Conservation (phyloP, 2,329 filamentous ascomycete species). For the Hirsutella rhossiliensis region DNA sequence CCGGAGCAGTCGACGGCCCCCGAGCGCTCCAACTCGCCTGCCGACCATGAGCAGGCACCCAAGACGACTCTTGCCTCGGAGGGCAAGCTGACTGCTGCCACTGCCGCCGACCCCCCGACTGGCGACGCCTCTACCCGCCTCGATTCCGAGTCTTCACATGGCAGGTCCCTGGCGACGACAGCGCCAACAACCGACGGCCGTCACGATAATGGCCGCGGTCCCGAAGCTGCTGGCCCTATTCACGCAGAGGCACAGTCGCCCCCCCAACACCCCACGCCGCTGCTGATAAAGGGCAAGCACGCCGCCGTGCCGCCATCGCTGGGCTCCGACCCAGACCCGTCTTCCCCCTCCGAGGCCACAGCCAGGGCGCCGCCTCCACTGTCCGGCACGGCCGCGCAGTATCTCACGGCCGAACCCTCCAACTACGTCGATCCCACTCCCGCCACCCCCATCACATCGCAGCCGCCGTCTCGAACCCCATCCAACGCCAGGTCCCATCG, state of each 20-base stretch:
- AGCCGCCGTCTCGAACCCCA: conserved; percentile 46
- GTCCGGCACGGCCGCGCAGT: conserved; percentile 24
- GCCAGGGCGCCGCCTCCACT: conserved; percentile 27
- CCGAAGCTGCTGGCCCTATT: too few relatives aligned
- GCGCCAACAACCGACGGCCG: neutral
- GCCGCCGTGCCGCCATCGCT: conserved; percentile 5
- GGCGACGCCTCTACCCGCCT: neutral
- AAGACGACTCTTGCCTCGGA: neutral
- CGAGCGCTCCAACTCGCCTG: conserved; percentile 6
- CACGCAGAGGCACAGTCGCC: neutral
- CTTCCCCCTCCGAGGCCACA: conserved; percentile 33
- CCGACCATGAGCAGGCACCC: conserved; percentile 1
- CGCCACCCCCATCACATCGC: conserved; percentile 40
- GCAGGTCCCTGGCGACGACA: neutral
- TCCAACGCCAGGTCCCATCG: conserved; percentile 38
- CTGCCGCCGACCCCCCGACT: neutral
- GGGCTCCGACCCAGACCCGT: conserved; percentile 4
- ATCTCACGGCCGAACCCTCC: conserved; percentile 33
- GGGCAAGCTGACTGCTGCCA: neutral
- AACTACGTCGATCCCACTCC: conserved; percentile 47
- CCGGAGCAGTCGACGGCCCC: conserved; percentile 16
- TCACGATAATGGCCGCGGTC: neutral
- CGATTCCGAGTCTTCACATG: neutral
- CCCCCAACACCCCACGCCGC: neutral
- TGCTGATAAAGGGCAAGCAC: conserved; percentile 10